These are phyloP conservation scores for Proteromonas lacertae DNA, from an alignment of 352 stramenopile species.

Conservation along the genomic window DNA sequence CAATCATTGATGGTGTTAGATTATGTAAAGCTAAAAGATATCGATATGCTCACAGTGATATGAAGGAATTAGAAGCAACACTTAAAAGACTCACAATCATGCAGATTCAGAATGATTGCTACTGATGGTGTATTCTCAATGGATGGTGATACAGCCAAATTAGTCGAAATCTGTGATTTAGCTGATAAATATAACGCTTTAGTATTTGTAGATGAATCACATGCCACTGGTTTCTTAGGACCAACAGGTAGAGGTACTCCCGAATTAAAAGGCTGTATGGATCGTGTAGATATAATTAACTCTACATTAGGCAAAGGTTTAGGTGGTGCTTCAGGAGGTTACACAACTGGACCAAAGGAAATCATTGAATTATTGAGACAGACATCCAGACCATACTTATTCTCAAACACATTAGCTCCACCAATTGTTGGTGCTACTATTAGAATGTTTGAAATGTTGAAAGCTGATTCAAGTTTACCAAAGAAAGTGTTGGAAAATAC, in stretches of 20 bases:
- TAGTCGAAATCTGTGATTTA: conserved; percentile 29
- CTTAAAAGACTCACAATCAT: conserved; percentile 36
- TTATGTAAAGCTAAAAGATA: conserved; percentile 60
- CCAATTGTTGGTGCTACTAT: conserved; percentile 59
- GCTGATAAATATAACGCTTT: conserved; percentile 58
- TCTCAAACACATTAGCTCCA: conserved; percentile 57
- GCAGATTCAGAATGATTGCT: conserved; percentile 42
- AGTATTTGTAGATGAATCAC: conserved; percentile 64
- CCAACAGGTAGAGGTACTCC: conserved; percentile 46
- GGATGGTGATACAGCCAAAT: conserved; percentile 56
- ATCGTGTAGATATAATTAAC: conserved; percentile 61
- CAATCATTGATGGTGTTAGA: conserved; percentile 64
- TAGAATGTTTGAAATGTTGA: conserved; percentile 63
- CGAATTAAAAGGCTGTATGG: conserved; percentile 47
- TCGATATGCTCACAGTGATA: conserved; percentile 64
- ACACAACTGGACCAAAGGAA: conserved; percentile 46
- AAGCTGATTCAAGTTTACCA: conserved; percentile 19
- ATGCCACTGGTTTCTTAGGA: conserved; percentile 64
- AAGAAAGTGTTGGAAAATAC: conserved; percentile 47
- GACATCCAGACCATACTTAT: conserved; percentile 51
- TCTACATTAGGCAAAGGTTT: conserved; percentile 65
- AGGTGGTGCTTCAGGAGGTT: conserved; percentile 50
- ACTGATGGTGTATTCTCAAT: conserved; percentile 75
- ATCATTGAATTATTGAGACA: conserved; percentile 49
- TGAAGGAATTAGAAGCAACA: conserved; percentile 45